Evolutionary conservation across 257 asterid genomes (phyloP).

Genomic region (Solanum stenotomum): DNA sequence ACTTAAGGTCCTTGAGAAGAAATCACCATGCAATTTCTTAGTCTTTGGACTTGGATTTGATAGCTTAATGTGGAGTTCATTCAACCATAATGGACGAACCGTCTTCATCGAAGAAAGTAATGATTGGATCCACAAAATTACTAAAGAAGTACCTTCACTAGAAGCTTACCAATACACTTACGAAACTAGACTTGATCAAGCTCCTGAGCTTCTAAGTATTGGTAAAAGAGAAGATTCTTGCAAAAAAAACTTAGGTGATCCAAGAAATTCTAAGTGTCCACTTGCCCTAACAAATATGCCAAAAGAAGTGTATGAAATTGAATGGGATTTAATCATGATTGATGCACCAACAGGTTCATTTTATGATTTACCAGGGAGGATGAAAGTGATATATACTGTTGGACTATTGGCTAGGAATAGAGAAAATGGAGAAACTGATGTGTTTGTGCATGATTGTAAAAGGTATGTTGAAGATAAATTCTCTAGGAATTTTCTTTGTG

Average conservation of each 20-base stretch:
- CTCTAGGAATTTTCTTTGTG: slow-evolving; percentile 25
- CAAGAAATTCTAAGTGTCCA: slow-evolving; percentile 20
- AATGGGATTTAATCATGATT: slow-evolving; percentile 35
- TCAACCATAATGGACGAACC: slow-evolving; percentile 27
- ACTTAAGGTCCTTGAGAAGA: slow-evolving; percentile 12
- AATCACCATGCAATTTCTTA: slow-evolving; percentile 34
- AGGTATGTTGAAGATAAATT: slow-evolving; percentile 21
- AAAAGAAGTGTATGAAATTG: slow-evolving; percentile 15
- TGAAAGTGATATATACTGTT: slow-evolving; percentile 27
- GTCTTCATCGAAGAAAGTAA: slow-evolving; percentile 22
- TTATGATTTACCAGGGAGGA: slow-evolving; percentile 13
- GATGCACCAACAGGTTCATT: slow-evolving; percentile 22
- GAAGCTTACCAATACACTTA: slow-evolving; percentile 20
- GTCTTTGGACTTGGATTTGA: slow-evolving; percentile 30
- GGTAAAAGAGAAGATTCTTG: slow-evolving; percentile 15
- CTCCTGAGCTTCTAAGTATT: slow-evolving; percentile 1
- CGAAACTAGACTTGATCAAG: slow-evolving; percentile 16
- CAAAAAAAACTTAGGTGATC: slow-evolving; percentile 11
- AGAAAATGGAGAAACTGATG: slow-evolving; percentile 23
- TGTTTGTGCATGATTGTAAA: slow-evolving; percentile 26
- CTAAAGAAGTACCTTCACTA: slow-evolving; percentile 7
- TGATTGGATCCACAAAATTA: slow-evolving; percentile 11
- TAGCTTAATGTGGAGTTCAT: slow-evolving; percentile 28
- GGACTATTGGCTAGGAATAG: slow-evolving; percentile 23
- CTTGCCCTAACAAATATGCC: slow-evolving; percentile 22